Conservation (phyloP, 768 basidiomycete genomes). For the Agaricus subrufescens region DNA sequence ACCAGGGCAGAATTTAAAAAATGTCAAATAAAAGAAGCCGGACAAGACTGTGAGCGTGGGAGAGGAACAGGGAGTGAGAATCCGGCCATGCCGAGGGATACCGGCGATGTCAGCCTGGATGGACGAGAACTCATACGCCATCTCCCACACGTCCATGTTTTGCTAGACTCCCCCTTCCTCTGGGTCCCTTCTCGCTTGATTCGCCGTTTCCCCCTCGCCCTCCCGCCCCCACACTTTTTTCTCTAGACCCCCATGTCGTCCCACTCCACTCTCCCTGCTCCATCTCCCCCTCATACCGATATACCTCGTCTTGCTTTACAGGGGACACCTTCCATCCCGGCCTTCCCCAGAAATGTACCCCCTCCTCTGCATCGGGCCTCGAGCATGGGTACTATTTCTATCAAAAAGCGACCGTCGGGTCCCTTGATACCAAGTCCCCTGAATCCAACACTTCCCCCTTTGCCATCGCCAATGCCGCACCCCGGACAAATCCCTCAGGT, state of each 20-base stretch:
- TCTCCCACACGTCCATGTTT: constrained; percentile 6
- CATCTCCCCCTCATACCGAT: background rate
- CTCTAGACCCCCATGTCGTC: constrained; percentile 3
- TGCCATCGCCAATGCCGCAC: constrained; percentile 13
- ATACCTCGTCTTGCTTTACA: background rate
- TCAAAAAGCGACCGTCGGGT: constrained; percentile 31
- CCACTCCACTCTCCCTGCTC: background rate
- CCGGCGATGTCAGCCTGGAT: constrained; percentile 1
- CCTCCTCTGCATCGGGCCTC: constrained; percentile 1
- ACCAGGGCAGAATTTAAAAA: background rate
- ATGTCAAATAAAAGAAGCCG: background rate
- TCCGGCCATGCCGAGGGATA: constrained; percentile 6
- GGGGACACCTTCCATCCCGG: background rate
- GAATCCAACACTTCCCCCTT: constrained; percentile 5
- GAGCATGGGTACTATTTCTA: constrained; percentile 2
- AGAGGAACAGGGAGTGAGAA: constrained; percentile 7
- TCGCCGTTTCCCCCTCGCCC: background rate
- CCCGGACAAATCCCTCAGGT: constrained; percentile 29
- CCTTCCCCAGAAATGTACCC: constrained; percentile 18
- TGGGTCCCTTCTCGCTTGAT: background rate
- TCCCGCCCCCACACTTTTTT: background rate
- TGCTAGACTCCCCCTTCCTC: background rate
- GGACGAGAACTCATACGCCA: background rate
- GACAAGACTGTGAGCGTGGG: constrained; percentile 2
- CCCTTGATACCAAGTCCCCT: constrained; percentile 14